phyloP scores from a whole-genome alignment of 2,329 filamentous ascomycete species.

The Ceratocystis variospora region DNA sequence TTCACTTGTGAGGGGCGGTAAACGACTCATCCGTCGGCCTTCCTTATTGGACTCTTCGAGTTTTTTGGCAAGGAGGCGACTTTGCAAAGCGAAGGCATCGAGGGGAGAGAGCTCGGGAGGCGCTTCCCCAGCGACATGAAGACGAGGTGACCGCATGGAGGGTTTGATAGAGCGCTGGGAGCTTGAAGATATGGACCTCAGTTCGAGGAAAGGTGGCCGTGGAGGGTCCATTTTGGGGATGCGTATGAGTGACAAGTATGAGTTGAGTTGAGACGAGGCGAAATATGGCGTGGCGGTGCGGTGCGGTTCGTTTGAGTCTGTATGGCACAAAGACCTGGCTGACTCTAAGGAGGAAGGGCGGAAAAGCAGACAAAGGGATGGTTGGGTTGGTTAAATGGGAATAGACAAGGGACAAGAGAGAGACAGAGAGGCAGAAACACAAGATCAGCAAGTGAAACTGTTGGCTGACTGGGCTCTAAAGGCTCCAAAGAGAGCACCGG shows the following conservation, averaged over 20 bases:
- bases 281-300: not conserved
- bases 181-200: constrained; percentile 43
- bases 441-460: constrained; percentile 6
- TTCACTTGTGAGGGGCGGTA: constrained; percentile 70
- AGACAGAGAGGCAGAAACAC: constrained; percentile 7
- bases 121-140: constrained; percentile 64
- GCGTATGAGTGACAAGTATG: not conserved
- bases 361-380: constrained; percentile 5
- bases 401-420: constrained; percentile 8
- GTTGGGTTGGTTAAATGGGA: not conserved
- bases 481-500: not conserved
- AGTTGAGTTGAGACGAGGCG: not conserved
- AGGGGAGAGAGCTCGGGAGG: constrained; percentile 86
- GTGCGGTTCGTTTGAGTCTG: not conserved
- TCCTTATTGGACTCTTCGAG: constrained; percentile 64
- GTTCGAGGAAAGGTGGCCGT: constrained; percentile 42
- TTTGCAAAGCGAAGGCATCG: constrained; percentile 88
- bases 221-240: constrained; percentile 36
- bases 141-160: constrained; percentile 55
- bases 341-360: not conserved
- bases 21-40: constrained; percentile 67
- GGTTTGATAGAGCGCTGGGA: constrained; percentile 33
- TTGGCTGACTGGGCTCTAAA: not conserved
- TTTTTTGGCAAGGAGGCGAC: constrained; percentile 72
- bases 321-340: not conserved